Evolutionary conservation across 1,139 yeast species (phyloP).

Genomic region (Suhomyces guaymorum): DNA sequence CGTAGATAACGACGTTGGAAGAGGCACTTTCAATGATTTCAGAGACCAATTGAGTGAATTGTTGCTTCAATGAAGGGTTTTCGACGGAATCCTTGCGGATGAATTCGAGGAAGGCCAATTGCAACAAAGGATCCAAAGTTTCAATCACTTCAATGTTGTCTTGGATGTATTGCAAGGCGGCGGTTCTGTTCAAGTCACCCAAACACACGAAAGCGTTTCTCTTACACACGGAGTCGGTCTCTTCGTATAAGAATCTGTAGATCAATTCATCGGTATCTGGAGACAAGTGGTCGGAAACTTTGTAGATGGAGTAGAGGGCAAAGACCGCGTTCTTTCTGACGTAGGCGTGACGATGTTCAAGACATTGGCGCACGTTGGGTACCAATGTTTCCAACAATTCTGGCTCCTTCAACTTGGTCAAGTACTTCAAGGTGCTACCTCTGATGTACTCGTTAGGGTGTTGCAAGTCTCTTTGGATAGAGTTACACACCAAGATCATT

Average conservation of each 20-base stretch:
- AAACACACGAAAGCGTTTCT: constrained; percentile 93
- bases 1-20: constrained; percentile 79
- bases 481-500: constrained; percentile 97
- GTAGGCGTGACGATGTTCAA: constrained; percentile 96
- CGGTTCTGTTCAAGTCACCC: constrained; percentile 78
- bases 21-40: constrained; percentile 67
- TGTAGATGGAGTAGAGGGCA: constrained; percentile 80
- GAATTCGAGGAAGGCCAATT: constrained; percentile 88
- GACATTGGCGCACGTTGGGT: constrained; percentile 86
- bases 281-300: constrained; percentile 80
- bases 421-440: constrained; percentile 90
- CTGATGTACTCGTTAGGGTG: constrained; percentile 97
- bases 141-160: constrained; percentile 64
- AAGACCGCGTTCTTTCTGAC: constrained; percentile 97
- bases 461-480: constrained; percentile 94
- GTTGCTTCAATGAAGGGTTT: constrained; percentile 64
- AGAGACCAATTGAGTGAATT: constrained; percentile 70
- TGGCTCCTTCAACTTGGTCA: constrained; percentile 87
- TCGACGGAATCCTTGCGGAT: constrained; percentile 76
- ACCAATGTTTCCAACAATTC: constrained; percentile 94
- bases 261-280: constrained; percentile 94
- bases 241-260: constrained; percentile 70
- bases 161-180: constrained; percentile 80
- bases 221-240: constrained; percentile 91
- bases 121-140: constrained; percentile 80